Evolutionary conservation across 768 basidiomycete species (phyloP).

Genomic region (Clavulina sp.): DNA sequence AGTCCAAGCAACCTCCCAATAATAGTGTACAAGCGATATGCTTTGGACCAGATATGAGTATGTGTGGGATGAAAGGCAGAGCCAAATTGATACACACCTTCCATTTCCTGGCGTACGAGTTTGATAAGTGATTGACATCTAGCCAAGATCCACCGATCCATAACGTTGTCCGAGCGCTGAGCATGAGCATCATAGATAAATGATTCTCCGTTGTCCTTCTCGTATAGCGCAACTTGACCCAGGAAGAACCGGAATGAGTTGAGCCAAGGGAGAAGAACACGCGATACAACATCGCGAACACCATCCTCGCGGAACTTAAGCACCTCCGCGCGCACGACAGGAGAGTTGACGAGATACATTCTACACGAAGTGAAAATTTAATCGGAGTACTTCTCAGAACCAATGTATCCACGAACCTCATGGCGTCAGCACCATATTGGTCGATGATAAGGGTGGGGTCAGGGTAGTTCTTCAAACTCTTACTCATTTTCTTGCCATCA

Average conservation of each 20-base stretch:
- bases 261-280: slow-evolving; percentile 95
- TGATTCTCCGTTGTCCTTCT: slow-evolving; percentile 56
- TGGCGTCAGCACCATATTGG: slow-evolving; percentile 88
- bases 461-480: slow-evolving; percentile 90
- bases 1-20: slow-evolving; percentile 86
- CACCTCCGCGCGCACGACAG: slow-evolving; percentile 94
- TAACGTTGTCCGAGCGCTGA: slow-evolving; percentile 72
- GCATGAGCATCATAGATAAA: slow-evolving; percentile 85
- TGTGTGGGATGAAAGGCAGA: neutral
- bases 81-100: slow-evolving; percentile 25
- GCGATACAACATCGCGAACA: slow-evolving; percentile 87
- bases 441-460: slow-evolving; percentile 85
- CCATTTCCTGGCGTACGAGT: slow-evolving; percentile 87
- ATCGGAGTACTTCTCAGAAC: neutral
- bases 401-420: slow-evolving; percentile 33
- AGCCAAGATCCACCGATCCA: slow-evolving; percentile 98
- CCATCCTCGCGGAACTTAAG: slow-evolving; percentile 96
- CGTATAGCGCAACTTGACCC: slow-evolving; percentile 75
- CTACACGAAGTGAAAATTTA: slow-evolving; percentile 22
- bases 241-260: slow-evolving; percentile 99
- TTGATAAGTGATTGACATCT: slow-evolving; percentile 94
- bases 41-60: slow-evolving; percentile 12
- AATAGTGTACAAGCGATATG: slow-evolving; percentile 93
- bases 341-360: slow-evolving; percentile 98
- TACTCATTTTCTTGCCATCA: slow-evolving; percentile 99